These are phyloP conservation scores for Alternaria sp. DNA, from an alignment of 2,329 filamentous ascomycete genomes.

Conservation along the genomic window DNA sequence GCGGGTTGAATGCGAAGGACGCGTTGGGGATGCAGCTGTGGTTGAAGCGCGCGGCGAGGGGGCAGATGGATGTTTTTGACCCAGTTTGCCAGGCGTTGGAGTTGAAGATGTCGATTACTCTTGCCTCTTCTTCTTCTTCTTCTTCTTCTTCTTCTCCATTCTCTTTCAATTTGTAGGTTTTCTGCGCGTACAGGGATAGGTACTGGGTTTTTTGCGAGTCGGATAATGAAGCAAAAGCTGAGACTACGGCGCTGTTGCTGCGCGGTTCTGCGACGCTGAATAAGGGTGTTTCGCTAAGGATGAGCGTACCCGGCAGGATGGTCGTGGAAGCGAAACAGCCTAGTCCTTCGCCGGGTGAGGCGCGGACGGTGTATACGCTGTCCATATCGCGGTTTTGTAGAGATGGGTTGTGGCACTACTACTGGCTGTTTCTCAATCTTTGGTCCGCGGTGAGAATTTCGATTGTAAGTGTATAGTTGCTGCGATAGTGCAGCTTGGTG, in stretches of 20 bases:
- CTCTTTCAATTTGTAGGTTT: background rate
- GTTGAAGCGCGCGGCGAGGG: conserved; percentile 42
- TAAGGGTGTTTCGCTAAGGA: conserved; percentile 47
- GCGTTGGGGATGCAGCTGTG: conserved; percentile 46
- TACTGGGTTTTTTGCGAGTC: conserved; percentile 17
- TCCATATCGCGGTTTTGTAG: conserved; percentile 12
- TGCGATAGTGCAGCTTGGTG: background rate
- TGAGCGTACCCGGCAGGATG: conserved; percentile 42
- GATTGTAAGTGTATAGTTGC: background rate
- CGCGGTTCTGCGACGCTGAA: conserved; percentile 39
- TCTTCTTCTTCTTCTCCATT: background rate
- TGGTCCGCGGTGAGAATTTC: background rate
- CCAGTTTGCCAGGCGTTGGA: conserved; percentile 29
- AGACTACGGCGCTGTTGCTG: conserved; percentile 16
- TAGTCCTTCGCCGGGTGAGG: conserved; percentile 43
- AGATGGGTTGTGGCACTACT: background rate
- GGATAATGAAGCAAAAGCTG: conserved; percentile 15
- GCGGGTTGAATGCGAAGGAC: conserved; percentile 33
- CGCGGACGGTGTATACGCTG: conserved; percentile 21
- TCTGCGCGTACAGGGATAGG: conserved; percentile 18
- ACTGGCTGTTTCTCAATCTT: background rate
- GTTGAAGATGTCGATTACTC: conserved; percentile 29
- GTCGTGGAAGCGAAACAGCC: conserved; percentile 43
- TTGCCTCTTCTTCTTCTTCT: conserved; percentile 6
- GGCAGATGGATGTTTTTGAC: conserved; percentile 33